Percentiles rank a stretch among this genome's conserved stretches.
Conservation (phyloP, 2,329 filamentous ascomycete genomes). For the Pezicula neosporulosa region DNA sequence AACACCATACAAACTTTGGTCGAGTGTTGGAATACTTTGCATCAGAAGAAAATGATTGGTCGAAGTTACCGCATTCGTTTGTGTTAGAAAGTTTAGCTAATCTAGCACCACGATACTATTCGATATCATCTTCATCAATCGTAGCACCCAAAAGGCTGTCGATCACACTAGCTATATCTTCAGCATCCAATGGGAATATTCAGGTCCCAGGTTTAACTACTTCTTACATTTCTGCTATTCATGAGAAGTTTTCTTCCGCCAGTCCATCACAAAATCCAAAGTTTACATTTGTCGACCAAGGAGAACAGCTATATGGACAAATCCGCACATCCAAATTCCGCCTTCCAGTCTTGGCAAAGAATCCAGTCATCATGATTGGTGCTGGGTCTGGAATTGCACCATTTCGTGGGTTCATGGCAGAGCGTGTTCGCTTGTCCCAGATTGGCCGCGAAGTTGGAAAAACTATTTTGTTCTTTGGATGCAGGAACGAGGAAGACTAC, state of each 20-base stretch:
- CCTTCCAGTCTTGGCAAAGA: conserved; percentile 85
- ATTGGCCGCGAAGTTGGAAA: conserved; percentile 77
- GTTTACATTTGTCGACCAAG: conserved; percentile 9
- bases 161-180: conserved; percentile 34
- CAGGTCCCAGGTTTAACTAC: not conserved
- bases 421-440: conserved; percentile 76
- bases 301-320: conserved; percentile 30
- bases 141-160: conserved; percentile 38
- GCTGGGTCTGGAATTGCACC: conserved; percentile 92
- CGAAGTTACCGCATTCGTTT: conserved; percentile 38
- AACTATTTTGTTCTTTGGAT: conserved; percentile 89
- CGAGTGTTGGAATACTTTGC: conserved; percentile 25
- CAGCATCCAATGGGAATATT: not conserved
- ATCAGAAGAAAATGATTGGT: not conserved
- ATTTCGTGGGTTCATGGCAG: conserved; percentile 89
- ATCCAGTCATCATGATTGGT: conserved; percentile 90
- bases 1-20: conserved; percentile 1
- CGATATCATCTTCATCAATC: conserved; percentile 52
- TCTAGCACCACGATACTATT: conserved; percentile 57
- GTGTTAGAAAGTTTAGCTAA: conserved; percentile 53
- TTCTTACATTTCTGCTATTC: not conserved
- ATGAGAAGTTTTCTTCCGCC: not conserved
- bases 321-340: conserved; percentile 80
- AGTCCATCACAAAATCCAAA: not conserved
- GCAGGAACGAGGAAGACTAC: conserved; percentile 85